Evolutionary conservation across 805 yeast genomes (phyloP).

Genomic region (Teunomyces stri): DNA sequence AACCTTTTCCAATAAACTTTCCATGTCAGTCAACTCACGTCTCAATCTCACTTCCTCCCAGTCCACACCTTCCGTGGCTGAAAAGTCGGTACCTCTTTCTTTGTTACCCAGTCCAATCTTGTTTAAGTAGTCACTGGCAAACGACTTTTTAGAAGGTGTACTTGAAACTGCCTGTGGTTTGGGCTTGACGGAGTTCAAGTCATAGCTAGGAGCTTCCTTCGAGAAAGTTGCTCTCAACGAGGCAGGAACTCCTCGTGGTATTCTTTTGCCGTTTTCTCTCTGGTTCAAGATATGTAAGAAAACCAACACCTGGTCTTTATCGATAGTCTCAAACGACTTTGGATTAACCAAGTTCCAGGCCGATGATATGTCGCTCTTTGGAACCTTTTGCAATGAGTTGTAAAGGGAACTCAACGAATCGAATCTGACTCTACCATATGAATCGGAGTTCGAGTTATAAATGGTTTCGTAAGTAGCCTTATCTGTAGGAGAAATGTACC

Average conservation of each 20-base stretch:
- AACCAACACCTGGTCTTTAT: slow-evolving; percentile 87
- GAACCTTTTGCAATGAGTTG: slow-evolving; percentile 65
- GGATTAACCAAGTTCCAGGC: slow-evolving; percentile 98
- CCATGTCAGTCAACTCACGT: slow-evolving; percentile 75
- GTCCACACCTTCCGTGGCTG: slow-evolving; percentile 72
- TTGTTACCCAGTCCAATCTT: slow-evolving; percentile 53
- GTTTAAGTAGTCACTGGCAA: slow-evolving; percentile 54
- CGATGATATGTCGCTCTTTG: slow-evolving; percentile 77
- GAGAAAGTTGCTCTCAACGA: slow-evolving; percentile 88
- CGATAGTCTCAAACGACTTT: slow-evolving; percentile 79
- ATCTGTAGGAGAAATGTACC: slow-evolving; percentile 95
- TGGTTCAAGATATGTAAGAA: slow-evolving; percentile 90
- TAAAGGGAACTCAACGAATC: slow-evolving; percentile 70
- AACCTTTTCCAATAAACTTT: slow-evolving; percentile 58
- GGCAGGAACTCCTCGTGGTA: slow-evolving; percentile 95
- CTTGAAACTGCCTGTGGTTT: slow-evolving; percentile 3
- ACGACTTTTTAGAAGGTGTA: slow-evolving; percentile 26
- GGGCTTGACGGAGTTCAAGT: slow-evolving; percentile 33
- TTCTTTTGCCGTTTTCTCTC: slow-evolving; percentile 76
- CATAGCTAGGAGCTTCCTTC: slow-evolving; percentile 76
- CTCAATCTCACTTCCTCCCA: slow-evolving; percentile 89
- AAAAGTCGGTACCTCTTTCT: slow-evolving; percentile 64
- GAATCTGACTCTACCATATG: slow-evolving; percentile 76
- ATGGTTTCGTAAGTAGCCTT: slow-evolving; percentile 74
- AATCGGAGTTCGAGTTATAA: slow-evolving; percentile 70